Conservation (phyloP, 805 yeast genomes). For the Candida tibetensis region DNA sequence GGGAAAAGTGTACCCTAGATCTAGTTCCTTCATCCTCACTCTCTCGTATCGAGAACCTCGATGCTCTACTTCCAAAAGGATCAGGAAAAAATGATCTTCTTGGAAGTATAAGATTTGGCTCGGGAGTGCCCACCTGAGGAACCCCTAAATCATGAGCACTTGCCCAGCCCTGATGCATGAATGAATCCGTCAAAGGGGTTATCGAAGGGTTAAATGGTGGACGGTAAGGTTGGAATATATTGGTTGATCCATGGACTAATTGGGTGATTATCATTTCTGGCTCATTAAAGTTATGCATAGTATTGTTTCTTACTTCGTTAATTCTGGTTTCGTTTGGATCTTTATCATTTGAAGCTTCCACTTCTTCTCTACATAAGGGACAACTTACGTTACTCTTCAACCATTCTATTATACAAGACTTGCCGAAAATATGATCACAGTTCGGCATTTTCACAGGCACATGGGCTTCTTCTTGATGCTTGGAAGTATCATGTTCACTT, state of each 20-base stretch:
- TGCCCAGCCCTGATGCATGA: slow-evolving; percentile 34
- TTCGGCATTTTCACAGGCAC: slow-evolving; percentile 41
- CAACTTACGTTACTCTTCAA: slow-evolving; percentile 38
- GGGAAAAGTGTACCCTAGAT: slow-evolving; percentile 8
- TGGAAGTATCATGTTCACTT: slow-evolving; percentile 5
- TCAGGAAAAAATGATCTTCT: slow-evolving; percentile 26
- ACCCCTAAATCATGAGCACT: slow-evolving; percentile 17
- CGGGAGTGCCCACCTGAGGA: slow-evolving; percentile 11
- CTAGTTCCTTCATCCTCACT: slow-evolving; percentile 1
- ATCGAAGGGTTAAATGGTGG: slow-evolving; percentile 34
- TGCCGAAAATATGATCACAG: slow-evolving; percentile 42
- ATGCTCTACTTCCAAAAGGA: slow-evolving; percentile 1
- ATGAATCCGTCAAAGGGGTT: slow-evolving; percentile 40
- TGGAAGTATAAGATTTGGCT: slow-evolving; percentile 31
- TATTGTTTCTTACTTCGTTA: slow-evolving; percentile 12
- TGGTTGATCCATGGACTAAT: slow-evolving; percentile 29
- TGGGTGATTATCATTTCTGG: slow-evolving; percentile 21
- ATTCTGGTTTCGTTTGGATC: slow-evolving; percentile 16
- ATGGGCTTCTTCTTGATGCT: slow-evolving; percentile 19
- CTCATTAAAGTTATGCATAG: slow-evolving; percentile 16
- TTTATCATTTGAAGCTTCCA: slow-evolving; percentile 21
- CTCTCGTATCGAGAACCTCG: slow-evolving; percentile 5
- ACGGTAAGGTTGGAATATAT: slow-evolving; percentile 36
- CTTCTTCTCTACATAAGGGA: slow-evolving; percentile 41
- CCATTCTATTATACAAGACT: slow-evolving; percentile 42